Base-by-base conservation (phyloP, 306 rosid genomes). In the Prunus dulcis region DNA sequence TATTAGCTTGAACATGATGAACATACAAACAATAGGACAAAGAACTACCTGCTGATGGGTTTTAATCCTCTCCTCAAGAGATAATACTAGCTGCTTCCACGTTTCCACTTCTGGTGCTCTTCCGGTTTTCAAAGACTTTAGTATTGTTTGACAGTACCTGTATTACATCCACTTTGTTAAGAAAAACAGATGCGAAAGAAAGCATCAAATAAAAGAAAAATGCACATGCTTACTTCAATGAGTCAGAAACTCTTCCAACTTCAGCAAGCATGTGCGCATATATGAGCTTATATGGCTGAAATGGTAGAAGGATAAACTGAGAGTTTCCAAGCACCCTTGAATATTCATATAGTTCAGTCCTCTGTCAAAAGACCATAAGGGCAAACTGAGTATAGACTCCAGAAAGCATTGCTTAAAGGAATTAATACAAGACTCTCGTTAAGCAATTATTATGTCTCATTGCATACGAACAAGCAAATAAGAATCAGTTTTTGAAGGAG, bases 251-350 rank as follows among this genome's bases (percentile, higher is more conserved):
- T 82, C 84, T 94, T 71, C 98, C 98, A 68, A 94, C 90, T 89
- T 94, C 97, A 63, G 93, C 98, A 61, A 94, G 88, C 98, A 94
- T 94, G 85, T 89, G 75, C 12, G 98, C 98, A 82, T 94, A 91
- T 71, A 91, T 58, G 69, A 94, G 93, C 88, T 91, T 94, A 90
- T 94, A 94, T 50, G 98, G 98, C 63, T 90, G 97, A 82, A 94
- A 91, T 20, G 96, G 86, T 75, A 82, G 91, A 80, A 94, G 84
- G 62, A 89, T 82, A 84, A 88, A 94, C 92, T 94, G 98, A 71
- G 98, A 91, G 82, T 91, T 94, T 69, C 98, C 98, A 76, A 89
- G 91, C 79, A 94, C 89, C 87, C 89, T 94, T 2, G 98, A 90
- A 69, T 94, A 91, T 84, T 94, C 98, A 11, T 94, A 94, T 69